phyloP scores from a whole-genome alignment of 768 basidiomycete species.

The Tylopilus plumbeoviolaceoides region DNA sequence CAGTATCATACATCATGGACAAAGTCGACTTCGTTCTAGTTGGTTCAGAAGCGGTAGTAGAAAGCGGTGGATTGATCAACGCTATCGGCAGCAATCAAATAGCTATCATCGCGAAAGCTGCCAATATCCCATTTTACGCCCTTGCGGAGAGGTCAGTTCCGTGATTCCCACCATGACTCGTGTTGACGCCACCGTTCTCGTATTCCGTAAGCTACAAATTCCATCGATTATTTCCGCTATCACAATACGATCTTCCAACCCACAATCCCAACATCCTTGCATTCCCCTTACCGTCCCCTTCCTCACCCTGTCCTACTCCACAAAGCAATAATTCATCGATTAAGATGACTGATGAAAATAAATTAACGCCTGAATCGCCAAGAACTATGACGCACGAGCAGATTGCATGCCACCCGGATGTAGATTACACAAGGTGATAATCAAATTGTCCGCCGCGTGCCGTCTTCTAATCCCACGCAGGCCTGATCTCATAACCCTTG shows the following conservation, averaged over 20 bases:
- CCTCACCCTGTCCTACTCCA: conserved; percentile 2
- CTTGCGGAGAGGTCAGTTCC: conserved; percentile 75
- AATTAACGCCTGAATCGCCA: conserved; percentile 2
- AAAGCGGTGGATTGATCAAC: conserved; percentile 90
- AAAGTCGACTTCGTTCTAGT: conserved; percentile 93
- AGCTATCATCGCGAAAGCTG: conserved; percentile 91
- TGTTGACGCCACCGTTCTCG: conserved; percentile 24
- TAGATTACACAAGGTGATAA: conserved; percentile 86
- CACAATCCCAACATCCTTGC: conserved; percentile 73
- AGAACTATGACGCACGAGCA: conserved; percentile 72
- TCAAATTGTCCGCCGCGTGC: conserved; percentile 9
- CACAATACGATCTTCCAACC: conserved; percentile 84
- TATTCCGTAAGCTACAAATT: conserved; percentile 80
- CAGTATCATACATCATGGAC: conserved; percentile 96
- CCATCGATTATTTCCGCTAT: conserved; percentile 90
- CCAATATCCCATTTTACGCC: conserved; percentile 95
- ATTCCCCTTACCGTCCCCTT: conserved; percentile 44
- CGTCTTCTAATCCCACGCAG: conserved; percentile 38
- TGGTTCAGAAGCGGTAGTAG: conserved; percentile 97
- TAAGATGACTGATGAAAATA: conserved; percentile 1
- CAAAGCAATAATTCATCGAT: conserved; percentile 5
- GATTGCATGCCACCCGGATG: conserved; percentile 77
- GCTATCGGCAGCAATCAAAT: conserved; percentile 96
- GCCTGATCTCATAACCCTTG: conserved; percentile 89
- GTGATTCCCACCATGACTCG: conserved; percentile 17